Evolutionary conservation across 768 basidiomycete species (phyloP).

Genomic region (Cubamyces sp.): DNA sequence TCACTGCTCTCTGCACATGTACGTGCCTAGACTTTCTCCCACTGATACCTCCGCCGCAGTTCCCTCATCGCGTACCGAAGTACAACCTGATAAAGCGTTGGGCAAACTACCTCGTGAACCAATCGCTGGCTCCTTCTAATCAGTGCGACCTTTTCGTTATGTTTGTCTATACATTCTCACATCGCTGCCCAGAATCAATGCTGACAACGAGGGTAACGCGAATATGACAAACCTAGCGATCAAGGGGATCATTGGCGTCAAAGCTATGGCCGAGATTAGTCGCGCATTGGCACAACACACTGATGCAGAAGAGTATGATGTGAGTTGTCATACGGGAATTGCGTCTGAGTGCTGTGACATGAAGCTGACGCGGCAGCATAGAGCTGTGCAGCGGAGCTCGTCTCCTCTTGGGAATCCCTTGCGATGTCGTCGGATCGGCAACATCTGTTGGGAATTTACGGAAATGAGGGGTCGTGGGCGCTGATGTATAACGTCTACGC

Average conservation of each 20-base stretch:
- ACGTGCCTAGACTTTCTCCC: not conserved
- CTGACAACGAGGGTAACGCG: slow-evolving; percentile 19
- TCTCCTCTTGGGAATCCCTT: slow-evolving; percentile 15
- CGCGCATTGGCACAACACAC: slow-evolving; percentile 10
- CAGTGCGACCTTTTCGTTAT: slow-evolving; percentile 17
- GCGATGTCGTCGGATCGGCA: slow-evolving; percentile 9
- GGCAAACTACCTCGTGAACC: slow-evolving; percentile 31
- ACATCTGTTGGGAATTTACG: slow-evolving; percentile 15
- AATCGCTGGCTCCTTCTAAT: slow-evolving; percentile 17
- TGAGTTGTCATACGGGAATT: slow-evolving; percentile 9
- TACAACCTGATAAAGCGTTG: slow-evolving; percentile 31
- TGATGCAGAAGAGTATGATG: slow-evolving; percentile 22
- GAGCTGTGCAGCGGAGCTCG: slow-evolving; percentile 13
- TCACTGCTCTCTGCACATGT: slow-evolving; percentile 26
- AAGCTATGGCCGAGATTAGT: slow-evolving; percentile 30
- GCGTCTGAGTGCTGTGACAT: too few relatives aligned
- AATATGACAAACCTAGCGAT: slow-evolving; percentile 31
- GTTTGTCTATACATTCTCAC: too few relatives aligned
- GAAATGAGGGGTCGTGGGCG: slow-evolving; percentile 17
- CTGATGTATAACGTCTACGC: slow-evolving; percentile 26
- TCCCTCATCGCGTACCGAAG: slow-evolving; percentile 17
- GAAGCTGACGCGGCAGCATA: not conserved
- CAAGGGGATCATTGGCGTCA: slow-evolving; percentile 31
- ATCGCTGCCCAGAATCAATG: slow-evolving; percentile 11
- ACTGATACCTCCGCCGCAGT: not conserved